Evolutionary conservation across 2,329 filamentous ascomycete genomes (phyloP).

Genomic region (Diaporthe longicolla): DNA sequence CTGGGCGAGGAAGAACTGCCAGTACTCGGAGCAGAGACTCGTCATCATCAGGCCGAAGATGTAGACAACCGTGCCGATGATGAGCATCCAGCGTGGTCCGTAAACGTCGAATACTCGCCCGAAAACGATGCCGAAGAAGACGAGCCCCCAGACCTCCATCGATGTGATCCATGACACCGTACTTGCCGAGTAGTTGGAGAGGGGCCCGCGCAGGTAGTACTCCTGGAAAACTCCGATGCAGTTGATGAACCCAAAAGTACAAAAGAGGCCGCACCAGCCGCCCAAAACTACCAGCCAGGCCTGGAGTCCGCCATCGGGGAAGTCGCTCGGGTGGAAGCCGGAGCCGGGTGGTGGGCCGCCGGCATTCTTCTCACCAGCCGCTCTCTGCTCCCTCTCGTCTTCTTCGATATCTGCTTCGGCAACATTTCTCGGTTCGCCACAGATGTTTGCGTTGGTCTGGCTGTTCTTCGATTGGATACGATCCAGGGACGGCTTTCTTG

Average conservation of each 20-base stretch:
- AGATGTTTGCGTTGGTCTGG: constrained; percentile 54
- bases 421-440: constrained; percentile 50
- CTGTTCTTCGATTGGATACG: constrained; percentile 52
- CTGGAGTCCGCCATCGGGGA: constrained; percentile 65
- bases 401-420: constrained; percentile 50
- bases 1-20: constrained; percentile 58
- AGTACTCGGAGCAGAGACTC: constrained; percentile 59
- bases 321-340: constrained; percentile 57
- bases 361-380: constrained; percentile 41
- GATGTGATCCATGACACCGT: constrained; percentile 71
- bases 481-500: constrained; percentile 44
- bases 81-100: constrained; percentile 69
- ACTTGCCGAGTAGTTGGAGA: constrained; percentile 62
- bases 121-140: constrained; percentile 62
- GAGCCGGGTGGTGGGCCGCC: constrained; percentile 45
- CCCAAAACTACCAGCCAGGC: constrained; percentile 65
- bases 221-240: constrained; percentile 69
- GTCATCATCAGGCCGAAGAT: constrained; percentile 74
- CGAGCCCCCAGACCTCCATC: constrained; percentile 61
- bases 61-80: constrained; percentile 66
- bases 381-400: constrained; percentile 48
- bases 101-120: constrained; percentile 67
- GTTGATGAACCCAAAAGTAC: constrained; percentile 57
- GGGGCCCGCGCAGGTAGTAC: constrained; percentile 65
- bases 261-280: constrained; percentile 54